Base-by-base conservation (phyloP, 2,329 filamentous ascomycete genomes). In the Xylariaceae sp. region DNA sequence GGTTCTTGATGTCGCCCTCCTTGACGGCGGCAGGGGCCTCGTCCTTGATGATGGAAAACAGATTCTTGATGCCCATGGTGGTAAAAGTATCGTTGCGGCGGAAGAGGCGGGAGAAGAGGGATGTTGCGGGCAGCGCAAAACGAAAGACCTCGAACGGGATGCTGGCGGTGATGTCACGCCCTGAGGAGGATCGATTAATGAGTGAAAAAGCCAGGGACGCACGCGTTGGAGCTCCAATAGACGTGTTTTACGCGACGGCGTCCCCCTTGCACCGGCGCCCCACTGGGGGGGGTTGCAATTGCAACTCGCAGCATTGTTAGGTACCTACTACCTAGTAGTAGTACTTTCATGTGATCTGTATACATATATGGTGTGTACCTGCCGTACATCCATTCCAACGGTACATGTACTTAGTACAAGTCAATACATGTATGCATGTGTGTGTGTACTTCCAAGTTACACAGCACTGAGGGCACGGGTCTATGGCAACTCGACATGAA, bases 1-100 rank as follows among this genome's bases (percentile, higher is more conserved):
- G 94, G 62, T 92, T 92, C 75, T 99, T 99, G 78, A 99, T 99
- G 67, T 99, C 94, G 53, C 94, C 90, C 66, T 90, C 87, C 72
- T 96, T 97, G 77, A 96, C 82, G 32, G 94, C 87, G 72, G 91
- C 89, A n/a, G 94, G 94, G 58, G 90, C 89, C 74, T 97, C 87
- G 66, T 96, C 91, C 64, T 88, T 87, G 71, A 94, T 90, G 68
- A 94, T 86, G 58, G 82, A 79, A 69, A 86, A 90, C 39, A 94
- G 80, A 62, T 88, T 82, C 76, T 85, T 86, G 61, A 85, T 85
- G 69, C 81, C 78, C 77, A 83, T 84, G 38, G 58, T 74, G 58
- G 60, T 18, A 22, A 9, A 17, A 32, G 39, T 17, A n/a, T 33
- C 36, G 30, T 12, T 11, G 17, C 48, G 38, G 14, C 36, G n/a